Evolutionary conservation across 2,329 filamentous ascomycete genomes (phyloP).

Genomic region (Dendryphion nanum): DNA sequence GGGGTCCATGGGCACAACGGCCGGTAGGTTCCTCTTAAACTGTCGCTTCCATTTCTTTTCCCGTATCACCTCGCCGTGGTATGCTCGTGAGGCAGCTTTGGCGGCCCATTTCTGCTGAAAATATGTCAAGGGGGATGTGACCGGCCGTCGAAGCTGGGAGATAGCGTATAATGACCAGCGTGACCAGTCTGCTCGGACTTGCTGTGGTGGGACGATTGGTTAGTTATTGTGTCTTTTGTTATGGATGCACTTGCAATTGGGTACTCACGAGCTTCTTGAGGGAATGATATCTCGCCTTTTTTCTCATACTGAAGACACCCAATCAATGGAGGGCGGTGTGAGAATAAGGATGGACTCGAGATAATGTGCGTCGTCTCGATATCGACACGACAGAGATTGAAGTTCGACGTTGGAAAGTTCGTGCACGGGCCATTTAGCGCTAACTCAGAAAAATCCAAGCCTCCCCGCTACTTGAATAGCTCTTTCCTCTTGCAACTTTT

Average conservation of each 20-base stretch:
- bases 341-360: too few relatives aligned
- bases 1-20: slow-evolving; percentile 83
- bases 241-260: too few relatives aligned
- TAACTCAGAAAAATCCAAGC: too few relatives aligned
- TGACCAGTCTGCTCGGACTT: slow-evolving; percentile 94
- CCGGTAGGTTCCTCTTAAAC: slow-evolving; percentile 77
- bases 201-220: too few relatives aligned
- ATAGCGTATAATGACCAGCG: slow-evolving; percentile 97
- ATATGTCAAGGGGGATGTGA: slow-evolving; percentile 58
- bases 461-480: too few relatives aligned
- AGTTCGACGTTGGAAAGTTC: too few relatives aligned
- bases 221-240: too few relatives aligned
- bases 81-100: slow-evolving; percentile 78
- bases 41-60: slow-evolving; percentile 94
- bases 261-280: slow-evolving; percentile 61
- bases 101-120: slow-evolving; percentile 98
- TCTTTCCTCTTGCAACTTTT: too few relatives aligned
- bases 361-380: too few relatives aligned
- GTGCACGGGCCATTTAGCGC: too few relatives aligned
- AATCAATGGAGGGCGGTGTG: too few relatives aligned
- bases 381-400: too few relatives aligned
- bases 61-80: slow-evolving; percentile 92
- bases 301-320: slow-evolving; percentile 43
- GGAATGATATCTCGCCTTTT: slow-evolving; percentile 60
- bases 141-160: slow-evolving; percentile 51